phyloP scores from a whole-genome alignment of 495 filamentous ascomycete genomes.

The Penicillium turbatum region DNA sequence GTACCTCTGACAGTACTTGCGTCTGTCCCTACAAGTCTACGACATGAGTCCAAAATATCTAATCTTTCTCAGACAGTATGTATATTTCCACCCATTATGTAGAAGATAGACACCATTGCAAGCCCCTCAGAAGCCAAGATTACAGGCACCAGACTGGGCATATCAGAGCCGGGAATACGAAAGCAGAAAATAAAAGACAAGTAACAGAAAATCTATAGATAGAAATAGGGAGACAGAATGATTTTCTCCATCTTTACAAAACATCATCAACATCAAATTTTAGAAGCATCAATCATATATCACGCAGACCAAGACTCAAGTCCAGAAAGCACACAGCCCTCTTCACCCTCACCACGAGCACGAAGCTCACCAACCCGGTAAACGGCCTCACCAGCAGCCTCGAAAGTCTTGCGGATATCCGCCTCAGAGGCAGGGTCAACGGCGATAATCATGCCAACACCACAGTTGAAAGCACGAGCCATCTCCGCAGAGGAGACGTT shows the following conservation, averaged over 20 bases:
- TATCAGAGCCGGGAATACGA: conserved; percentile 18
- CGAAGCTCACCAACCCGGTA: conserved; percentile 68
- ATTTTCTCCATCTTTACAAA: conserved; percentile 7
- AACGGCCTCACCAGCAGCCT: conserved; percentile 69
- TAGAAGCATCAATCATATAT: not conserved
- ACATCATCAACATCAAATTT: conserved; percentile 6
- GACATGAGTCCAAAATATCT: too few species aligned
- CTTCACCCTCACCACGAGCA: conserved; percentile 44
- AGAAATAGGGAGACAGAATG: conserved; percentile 1
- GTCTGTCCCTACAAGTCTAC: too few species aligned
- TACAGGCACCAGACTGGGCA: too few species aligned
- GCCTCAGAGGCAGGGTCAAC: conserved; percentile 44
- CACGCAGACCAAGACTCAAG: conserved; percentile 63
- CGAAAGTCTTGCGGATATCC: conserved; percentile 40
- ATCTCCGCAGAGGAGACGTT: conserved; percentile 71
- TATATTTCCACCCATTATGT: too few species aligned
- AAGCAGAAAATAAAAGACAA: conserved; percentile 9
- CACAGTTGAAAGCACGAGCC: conserved; percentile 88
- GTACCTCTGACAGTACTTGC: too few species aligned
- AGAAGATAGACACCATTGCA: too few species aligned
- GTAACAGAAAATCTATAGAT: conserved; percentile 8
- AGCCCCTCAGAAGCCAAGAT: too few species aligned
- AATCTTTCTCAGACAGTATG: too few species aligned
- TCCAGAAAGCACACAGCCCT: conserved; percentile 65
- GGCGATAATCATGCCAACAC: conserved; percentile 87